These are phyloP conservation scores for Ceratocystis cacaofunesta DNA, from an alignment of 2,329 filamentous ascomycete genomes.

Conservation along the genomic window DNA sequence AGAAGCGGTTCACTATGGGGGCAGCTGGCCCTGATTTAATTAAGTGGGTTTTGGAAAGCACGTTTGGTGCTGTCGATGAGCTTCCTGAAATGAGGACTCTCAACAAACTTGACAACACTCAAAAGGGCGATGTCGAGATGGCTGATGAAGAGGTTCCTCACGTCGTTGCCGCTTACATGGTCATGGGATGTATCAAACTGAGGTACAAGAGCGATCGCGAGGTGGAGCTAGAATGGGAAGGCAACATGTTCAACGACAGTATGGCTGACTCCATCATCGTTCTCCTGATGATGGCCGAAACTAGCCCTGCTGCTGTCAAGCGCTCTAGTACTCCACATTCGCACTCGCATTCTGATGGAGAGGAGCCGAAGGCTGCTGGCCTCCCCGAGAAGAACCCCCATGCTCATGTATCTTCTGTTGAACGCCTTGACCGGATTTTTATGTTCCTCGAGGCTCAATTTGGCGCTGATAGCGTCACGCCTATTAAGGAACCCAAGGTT, in stretches of 20 bases:
- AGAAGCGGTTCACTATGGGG: slow-evolving; percentile 74
- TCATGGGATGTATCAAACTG: slow-evolving; percentile 89
- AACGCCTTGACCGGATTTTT: slow-evolving; percentile 71
- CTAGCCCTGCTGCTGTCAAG: slow-evolving; percentile 85
- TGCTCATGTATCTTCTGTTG: slow-evolving; percentile 52
- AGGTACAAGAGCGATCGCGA: slow-evolving; percentile 62
- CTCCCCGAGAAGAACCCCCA: slow-evolving; percentile 50
- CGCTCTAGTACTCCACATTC: slow-evolving; percentile 32
- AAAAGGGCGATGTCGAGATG: slow-evolving; percentile 31
- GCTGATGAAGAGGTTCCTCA: slow-evolving; percentile 50
- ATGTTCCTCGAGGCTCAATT: slow-evolving; percentile 98
- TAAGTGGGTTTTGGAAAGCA: slow-evolving; percentile 84
- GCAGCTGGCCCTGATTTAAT: slow-evolving; percentile 85
- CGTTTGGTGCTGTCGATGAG: slow-evolving; percentile 74
- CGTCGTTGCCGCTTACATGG: slow-evolving; percentile 43
- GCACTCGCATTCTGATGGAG: slow-evolving; percentile 27
- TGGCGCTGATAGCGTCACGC: slow-evolving; percentile 64
- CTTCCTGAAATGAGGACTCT: slow-evolving; percentile 39
- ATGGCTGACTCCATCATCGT: slow-evolving; percentile 97
- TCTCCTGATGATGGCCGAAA: slow-evolving; percentile 81
- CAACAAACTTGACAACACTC: slow-evolving; percentile 24
- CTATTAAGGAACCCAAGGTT: slow-evolving; percentile 53
- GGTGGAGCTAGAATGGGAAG: slow-evolving; percentile 90
- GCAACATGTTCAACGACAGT: slow-evolving; percentile 92
- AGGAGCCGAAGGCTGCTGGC: slow-evolving; percentile 17